Percentiles rank a stretch among this genome's conserved stretches.
These are phyloP conservation scores for Globisporangium middletonii DNA, from an alignment of 352 stramenopile species.

Conservation along the genomic window DNA sequence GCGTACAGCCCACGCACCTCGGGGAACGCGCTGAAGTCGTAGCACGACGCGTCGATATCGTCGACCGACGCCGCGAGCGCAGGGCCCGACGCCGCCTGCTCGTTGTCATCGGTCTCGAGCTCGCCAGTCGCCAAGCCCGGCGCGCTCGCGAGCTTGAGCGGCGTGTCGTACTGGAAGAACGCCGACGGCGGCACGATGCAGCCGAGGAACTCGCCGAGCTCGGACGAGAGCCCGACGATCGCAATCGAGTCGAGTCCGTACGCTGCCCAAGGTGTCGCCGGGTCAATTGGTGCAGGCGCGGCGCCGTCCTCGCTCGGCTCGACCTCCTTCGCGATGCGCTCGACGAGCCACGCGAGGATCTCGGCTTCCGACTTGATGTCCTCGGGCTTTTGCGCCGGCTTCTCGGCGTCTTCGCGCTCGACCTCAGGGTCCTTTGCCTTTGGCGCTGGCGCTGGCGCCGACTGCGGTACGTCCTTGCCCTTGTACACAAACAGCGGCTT, in stretches of 20 bases:
- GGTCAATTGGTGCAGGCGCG: constrained; percentile 30
- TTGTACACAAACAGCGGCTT: constrained; percentile 54
- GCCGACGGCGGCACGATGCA: constrained; percentile 60
- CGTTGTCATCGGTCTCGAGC: constrained; percentile 20
- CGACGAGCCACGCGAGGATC: constrained; percentile 67
- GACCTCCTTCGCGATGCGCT: constrained; percentile 51
- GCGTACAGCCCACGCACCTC: constrained; percentile 54
- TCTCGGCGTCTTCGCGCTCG: constrained; percentile 7
- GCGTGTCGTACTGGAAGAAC: constrained; percentile 70
- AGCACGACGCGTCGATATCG: constrained; percentile 62
- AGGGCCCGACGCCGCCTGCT: not conserved
- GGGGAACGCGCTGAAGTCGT: constrained; percentile 55
- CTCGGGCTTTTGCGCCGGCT: constrained; percentile 16
- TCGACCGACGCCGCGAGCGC: constrained; percentile 40
- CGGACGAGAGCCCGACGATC: constrained; percentile 56
- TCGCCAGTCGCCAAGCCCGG: constrained; percentile 50
- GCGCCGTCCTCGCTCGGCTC: constrained; percentile 11
- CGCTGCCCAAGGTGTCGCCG: constrained; percentile 52
- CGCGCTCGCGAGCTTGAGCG: constrained; percentile 48
- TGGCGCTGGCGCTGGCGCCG: not conserved
- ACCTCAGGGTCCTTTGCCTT: constrained; percentile 10
- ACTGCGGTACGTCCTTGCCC: constrained; percentile 24
- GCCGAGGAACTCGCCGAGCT: constrained; percentile 59
- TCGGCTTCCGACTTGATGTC: constrained; percentile 56
- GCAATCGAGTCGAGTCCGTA: constrained; percentile 65